Conservation (phyloP, 148 eudicot species). For the Fallopia convolvulus region DNA sequence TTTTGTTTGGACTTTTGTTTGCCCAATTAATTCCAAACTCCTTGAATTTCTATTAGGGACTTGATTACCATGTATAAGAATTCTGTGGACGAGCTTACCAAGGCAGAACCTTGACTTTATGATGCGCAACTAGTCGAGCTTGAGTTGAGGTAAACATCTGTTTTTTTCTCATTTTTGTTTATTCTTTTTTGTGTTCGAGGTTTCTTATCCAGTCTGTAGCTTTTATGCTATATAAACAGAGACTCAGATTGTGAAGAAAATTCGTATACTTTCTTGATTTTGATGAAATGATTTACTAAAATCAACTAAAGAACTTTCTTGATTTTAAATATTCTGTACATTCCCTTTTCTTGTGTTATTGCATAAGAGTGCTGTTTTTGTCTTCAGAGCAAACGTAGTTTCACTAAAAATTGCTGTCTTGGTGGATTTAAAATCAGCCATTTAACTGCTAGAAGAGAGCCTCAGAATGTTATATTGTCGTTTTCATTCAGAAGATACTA, state of each 20-base stretch:
- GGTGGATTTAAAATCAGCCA: no score
- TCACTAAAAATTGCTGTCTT: not conserved
- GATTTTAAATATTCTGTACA: not conserved
- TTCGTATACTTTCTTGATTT: not conserved
- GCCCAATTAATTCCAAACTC: not conserved
- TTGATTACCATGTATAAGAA: slow-evolving; percentile 45
- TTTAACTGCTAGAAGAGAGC: no score
- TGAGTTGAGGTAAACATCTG: not conserved
- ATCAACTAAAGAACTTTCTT: not conserved
- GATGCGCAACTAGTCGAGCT: not conserved
- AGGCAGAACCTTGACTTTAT: slow-evolving; percentile 33
- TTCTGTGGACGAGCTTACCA: slow-evolving; percentile 54
- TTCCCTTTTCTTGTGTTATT: not conserved
- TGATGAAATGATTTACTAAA: not conserved
- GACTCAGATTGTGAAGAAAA: not conserved
- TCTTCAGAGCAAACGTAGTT: not conserved
- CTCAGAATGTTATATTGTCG: no score
- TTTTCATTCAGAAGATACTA: no score
- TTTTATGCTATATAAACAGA: not conserved
- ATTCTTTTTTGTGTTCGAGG: not conserved
- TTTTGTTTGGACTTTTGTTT: not conserved
- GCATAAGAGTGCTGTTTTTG: not conserved
- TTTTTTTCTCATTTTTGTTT: not conserved
- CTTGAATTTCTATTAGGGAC: slow-evolving; percentile 37
- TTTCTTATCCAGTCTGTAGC: not conserved